Conservation (phyloP, 805 yeast genomes). For the Kazachstania kunashirensis region DNA sequence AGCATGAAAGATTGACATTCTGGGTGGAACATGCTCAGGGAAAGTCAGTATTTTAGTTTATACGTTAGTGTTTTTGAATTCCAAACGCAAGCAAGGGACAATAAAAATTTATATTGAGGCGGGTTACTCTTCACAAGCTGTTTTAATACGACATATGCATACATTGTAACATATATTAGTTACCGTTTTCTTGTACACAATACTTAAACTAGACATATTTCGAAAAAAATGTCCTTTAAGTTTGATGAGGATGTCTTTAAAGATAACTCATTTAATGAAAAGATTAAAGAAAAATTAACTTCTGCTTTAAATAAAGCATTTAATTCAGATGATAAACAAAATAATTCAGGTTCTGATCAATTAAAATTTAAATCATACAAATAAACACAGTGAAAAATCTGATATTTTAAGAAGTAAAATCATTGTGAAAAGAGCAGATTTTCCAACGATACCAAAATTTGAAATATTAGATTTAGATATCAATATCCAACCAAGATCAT, state of each 20-base stretch:
- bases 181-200: too few relatives aligned
- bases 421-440: slow-evolving; percentile 23
- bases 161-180: too few relatives aligned
- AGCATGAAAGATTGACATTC: too few relatives aligned
- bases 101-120: too few relatives aligned
- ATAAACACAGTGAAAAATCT: background rate
- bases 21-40: too few relatives aligned
- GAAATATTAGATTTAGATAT: slow-evolving; percentile 29
- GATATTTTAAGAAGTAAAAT: slow-evolving; percentile 25
- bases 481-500: slow-evolving; percentile 25
- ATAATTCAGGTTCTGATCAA: too few relatives aligned
- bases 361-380: background rate
- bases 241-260: slow-evolving; percentile 23
- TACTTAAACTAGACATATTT: too few relatives aligned
- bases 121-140: too few relatives aligned
- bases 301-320: slow-evolving; percentile 18
- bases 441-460: slow-evolving; percentile 24
- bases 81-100: too few relatives aligned
- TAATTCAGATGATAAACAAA: slow-evolving; percentile 3
- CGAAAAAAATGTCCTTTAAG: slow-evolving; percentile 25
- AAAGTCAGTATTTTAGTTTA: too few relatives aligned
- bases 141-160: too few relatives aligned
- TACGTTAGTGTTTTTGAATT: too few relatives aligned
- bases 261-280: slow-evolving; percentile 26
- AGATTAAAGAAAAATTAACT: slow-evolving; percentile 22